Conservation (phyloP, 257 asterid genomes). For the Asclepias syriaca region DNA sequence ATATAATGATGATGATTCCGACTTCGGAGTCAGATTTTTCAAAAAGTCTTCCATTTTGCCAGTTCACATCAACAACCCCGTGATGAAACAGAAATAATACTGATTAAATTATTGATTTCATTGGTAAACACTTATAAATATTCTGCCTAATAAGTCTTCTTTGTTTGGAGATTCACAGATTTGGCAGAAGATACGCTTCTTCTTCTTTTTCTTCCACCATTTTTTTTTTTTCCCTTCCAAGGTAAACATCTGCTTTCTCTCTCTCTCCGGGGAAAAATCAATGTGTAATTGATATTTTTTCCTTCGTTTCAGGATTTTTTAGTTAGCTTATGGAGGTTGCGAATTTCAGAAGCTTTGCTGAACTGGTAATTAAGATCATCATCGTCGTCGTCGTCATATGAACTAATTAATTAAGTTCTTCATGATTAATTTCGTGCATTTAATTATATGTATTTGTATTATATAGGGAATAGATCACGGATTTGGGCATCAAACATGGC, state of each 20-base stretch:
- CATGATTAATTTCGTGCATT: neutral
- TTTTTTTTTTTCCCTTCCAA: slow-evolving; percentile 18
- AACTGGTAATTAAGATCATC: slow-evolving; percentile 39
- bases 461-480: slow-evolving; percentile 56
- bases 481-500: slow-evolving; percentile 47
- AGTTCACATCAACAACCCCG: slow-evolving; percentile 47
- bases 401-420: neutral
- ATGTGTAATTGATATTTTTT: no score
- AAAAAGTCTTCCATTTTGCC: slow-evolving; percentile 22
- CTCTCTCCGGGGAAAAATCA: neutral
- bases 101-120: slow-evolving; percentile 14
- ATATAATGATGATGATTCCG: slow-evolving; percentile 22
- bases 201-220: neutral
- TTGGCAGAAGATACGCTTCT: slow-evolving; percentile 21
- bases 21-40: slow-evolving; percentile 19
- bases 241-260: slow-evolving; percentile 25
- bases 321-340: slow-evolving; percentile 42
- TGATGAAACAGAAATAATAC: slow-evolving; percentile 20
- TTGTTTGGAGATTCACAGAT: slow-evolving; percentile 17
- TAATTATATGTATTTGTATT: neutral
- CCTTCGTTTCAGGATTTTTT: slow-evolving; percentile 4
- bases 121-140: slow-evolving; percentile 33
- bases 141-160: slow-evolving; percentile 10
- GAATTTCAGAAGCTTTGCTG: slow-evolving; percentile 41
- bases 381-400: no score